Evolutionary conservation across 1,284 basidiomycete genomes (phyloP).

Genomic region (Butyriboletus appendiculatus): DNA sequence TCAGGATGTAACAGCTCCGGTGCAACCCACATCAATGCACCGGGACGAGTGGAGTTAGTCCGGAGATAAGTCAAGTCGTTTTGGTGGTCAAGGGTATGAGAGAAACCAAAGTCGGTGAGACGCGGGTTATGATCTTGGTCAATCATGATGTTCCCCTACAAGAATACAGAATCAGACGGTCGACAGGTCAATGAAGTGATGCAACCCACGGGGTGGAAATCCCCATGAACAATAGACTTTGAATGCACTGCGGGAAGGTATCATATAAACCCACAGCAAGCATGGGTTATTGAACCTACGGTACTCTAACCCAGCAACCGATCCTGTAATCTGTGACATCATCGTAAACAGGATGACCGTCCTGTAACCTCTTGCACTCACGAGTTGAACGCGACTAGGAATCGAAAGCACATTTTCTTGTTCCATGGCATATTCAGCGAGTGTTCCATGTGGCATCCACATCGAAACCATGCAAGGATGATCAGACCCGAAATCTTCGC

Average conservation of each 20-base stretch:
- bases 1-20: conserved; percentile 4
- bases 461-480: conserved; percentile 9
- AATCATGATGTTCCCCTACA: conserved; percentile 12
- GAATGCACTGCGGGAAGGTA: conserved; percentile 6
- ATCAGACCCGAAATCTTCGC: background rate
- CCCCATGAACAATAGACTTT: conserved; percentile 4
- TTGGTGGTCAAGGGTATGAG: background rate
- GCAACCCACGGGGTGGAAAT: conserved; percentile 8
- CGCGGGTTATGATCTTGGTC: conserved; percentile 5
- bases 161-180: background rate
- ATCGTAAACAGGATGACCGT: background rate
- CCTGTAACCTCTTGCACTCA: background rate
- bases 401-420: background rate
- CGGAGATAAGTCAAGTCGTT: conserved; percentile 5
- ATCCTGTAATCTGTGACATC: background rate
- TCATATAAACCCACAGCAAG: background rate
- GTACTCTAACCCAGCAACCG: conserved; percentile 6
- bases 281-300: background rate
- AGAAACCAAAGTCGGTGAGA: conserved; percentile 13
- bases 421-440: background rate
- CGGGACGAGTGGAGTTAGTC: background rate
- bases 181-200: background rate
- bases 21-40: background rate
- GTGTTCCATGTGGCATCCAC: conserved; percentile 16
- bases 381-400: conserved; percentile 1